These are phyloP conservation scores for Malus sieversii DNA, from an alignment of 306 rosid species.

Conservation along the genomic window DNA sequence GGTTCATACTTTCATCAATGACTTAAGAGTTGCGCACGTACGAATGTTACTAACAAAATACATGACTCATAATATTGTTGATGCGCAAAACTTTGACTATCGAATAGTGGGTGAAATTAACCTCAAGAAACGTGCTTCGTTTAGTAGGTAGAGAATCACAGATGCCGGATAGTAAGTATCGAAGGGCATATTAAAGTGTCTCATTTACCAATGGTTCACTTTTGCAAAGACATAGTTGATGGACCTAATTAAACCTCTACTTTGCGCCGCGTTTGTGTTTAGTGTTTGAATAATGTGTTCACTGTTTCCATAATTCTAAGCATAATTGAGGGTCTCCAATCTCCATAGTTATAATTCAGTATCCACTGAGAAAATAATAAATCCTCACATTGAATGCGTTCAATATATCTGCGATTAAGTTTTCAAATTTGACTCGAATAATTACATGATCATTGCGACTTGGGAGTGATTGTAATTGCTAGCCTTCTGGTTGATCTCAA, in stretches of 20 bases:
- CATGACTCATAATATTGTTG: neutral
- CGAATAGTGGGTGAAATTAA: too few species aligned
- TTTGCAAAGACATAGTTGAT: too few species aligned
- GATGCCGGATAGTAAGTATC: neutral
- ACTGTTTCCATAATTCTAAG: neutral
- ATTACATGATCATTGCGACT: neutral
- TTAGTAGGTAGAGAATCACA: neutral
- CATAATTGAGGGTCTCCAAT: neutral
- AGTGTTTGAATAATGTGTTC: neutral
- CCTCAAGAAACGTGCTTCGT: neutral
- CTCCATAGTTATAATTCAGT: neutral
- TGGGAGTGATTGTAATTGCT: neutral
- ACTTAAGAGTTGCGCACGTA: rapidly evolving
- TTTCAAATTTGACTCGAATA: neutral
- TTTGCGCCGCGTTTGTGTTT: neutral
- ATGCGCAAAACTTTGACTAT: too few species aligned
- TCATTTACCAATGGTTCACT: neutral
- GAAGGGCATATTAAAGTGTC: neutral
- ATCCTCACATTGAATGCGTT: neutral
- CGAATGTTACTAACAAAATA: too few species aligned
- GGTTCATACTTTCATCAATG: too few species aligned
- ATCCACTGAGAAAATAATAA: neutral
- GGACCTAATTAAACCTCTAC: neutral
- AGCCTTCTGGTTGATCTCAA: neutral
- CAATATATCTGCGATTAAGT: neutral